These are phyloP conservation scores for Lepidopterella palustris DNA, from an alignment of 495 filamentous ascomycete species.

Conservation along the genomic window DNA sequence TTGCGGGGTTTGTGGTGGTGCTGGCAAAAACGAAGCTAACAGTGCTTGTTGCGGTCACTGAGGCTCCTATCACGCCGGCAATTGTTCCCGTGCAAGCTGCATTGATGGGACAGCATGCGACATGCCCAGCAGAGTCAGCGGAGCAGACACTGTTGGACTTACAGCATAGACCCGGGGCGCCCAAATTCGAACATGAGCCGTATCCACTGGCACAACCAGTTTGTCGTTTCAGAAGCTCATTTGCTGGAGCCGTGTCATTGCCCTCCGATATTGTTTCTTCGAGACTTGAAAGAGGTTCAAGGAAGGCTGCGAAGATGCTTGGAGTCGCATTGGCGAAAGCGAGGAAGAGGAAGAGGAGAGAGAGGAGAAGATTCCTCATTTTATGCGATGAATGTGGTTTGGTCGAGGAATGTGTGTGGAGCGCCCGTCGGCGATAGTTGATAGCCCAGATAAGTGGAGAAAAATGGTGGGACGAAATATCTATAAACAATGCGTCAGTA, in stretches of 20 bases:
- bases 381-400: background rate
- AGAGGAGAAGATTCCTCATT: slow-evolving; percentile 20
- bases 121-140: slow-evolving; percentile 50
- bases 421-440: slow-evolving; percentile 16
- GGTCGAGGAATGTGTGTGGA: slow-evolving; percentile 5
- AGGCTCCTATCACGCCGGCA: slow-evolving; percentile 12
- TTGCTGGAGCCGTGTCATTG: slow-evolving; percentile 21
- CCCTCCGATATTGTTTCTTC: slow-evolving; percentile 5
- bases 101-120: slow-evolving; percentile 60
- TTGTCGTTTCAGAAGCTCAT: slow-evolving; percentile 28
- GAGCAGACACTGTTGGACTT: slow-evolving; percentile 48
- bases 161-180: slow-evolving; percentile 52
- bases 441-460: background rate
- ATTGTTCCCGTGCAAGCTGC: slow-evolving; percentile 58
- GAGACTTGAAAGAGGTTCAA: slow-evolving; percentile 7
- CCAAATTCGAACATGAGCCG: slow-evolving; percentile 46
- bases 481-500: background rate
- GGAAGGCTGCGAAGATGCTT: slow-evolving; percentile 19
- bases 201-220: slow-evolving; percentile 46
- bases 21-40: background rate
- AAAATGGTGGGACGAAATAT: background rate
- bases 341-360: slow-evolving; percentile 10
- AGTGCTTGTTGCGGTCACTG: background rate
- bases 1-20: background rate
- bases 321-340: slow-evolving; percentile 18